phyloP scores from a whole-genome alignment of 768 basidiomycete species.

The Kwoniella sp. region DNA sequence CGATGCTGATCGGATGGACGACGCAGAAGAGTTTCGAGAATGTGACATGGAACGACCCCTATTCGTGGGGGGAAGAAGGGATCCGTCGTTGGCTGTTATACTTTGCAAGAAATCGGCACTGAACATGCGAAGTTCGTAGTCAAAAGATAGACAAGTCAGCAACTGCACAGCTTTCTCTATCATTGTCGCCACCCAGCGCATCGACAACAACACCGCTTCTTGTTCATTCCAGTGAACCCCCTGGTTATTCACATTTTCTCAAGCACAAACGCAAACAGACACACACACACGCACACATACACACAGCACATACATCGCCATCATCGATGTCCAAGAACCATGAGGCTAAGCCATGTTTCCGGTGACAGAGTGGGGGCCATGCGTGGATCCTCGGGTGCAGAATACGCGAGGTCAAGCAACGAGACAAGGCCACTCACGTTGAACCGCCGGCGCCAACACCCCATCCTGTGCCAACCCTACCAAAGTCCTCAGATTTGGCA shows the following conservation, averaged over 20 bases:
- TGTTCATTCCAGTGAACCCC: no score
- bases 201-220: slow-evolving; percentile 13
- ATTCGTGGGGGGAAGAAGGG: slow-evolving; percentile 41
- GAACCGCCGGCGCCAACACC: slow-evolving; percentile 47
- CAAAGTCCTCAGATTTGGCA: slow-evolving; percentile 68
- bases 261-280: background rate
- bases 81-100: slow-evolving; percentile 49
- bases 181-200: background rate
- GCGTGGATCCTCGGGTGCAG: background rate
- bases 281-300: background rate
- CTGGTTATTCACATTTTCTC: background rate
- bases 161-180: background rate
- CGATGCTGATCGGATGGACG: slow-evolving; percentile 43
- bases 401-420: background rate
- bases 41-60: slow-evolving; percentile 36
- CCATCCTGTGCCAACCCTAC: slow-evolving; percentile 39
- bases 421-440: slow-evolving; percentile 36
- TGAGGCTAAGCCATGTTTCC: background rate
- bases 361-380: background rate
- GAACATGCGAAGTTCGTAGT: background rate
- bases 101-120: slow-evolving; percentile 50
- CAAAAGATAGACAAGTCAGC: background rate
- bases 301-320: background rate
- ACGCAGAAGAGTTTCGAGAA: slow-evolving; percentile 46
- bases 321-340: background rate